Base-by-base conservation (phyloP, 2,329 filamentous ascomycete genomes). In the Fragosphaeria purpurea region DNA sequence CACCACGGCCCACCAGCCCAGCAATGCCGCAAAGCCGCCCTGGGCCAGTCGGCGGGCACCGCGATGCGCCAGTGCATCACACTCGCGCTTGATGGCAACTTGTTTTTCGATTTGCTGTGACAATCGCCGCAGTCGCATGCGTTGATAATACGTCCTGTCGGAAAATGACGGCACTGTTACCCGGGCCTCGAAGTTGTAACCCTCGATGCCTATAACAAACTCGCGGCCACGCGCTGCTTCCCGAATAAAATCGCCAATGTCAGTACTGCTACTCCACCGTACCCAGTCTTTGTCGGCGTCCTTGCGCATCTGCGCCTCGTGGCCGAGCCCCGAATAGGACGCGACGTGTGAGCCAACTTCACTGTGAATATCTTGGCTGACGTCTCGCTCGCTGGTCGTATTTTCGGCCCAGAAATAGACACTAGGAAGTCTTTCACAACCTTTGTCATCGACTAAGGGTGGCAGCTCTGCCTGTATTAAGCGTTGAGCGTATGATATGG, bases 231-330 rank as follows among this genome's bases (percentile, higher is more conserved):
- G 75, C 0, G 89, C 87, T 0, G 90, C 89, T 62, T 96, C 90
- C 7, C 88, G 82, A 57, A 96, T 93, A 62, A 96, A 96, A 67
- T 95, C 90, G 8, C 90, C 90, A 35, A 96, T 85, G 63, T 96
- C 90, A 1, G 90, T 95, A 34, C 83, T 87, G 41, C 82, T 81
- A 43, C 85, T 89, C 90, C 90, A 96, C 34, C 88, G 82, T 3
- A 95, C 87, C 70, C 91, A 93, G 49, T 80, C 77, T 51, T 75
- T 70, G 32, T 76, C 69, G 39, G 76, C 69, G 5, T 66, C 62
- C 4, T 58, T 33, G 42, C 59, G 39, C 65, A 72, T 52, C 62
- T 63, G 32, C 64, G 70, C 12, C 69, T 86, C 80, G 44, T 76
- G 82, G 3, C 85, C 85, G 1, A 83, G 73, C 0, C 85, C 85